Evolutionary conservation across 2,329 filamentous ascomycete genomes (phyloP), one percentile per base, ranked within the genome.

Genomic region (Fusarium sp.): DNA sequence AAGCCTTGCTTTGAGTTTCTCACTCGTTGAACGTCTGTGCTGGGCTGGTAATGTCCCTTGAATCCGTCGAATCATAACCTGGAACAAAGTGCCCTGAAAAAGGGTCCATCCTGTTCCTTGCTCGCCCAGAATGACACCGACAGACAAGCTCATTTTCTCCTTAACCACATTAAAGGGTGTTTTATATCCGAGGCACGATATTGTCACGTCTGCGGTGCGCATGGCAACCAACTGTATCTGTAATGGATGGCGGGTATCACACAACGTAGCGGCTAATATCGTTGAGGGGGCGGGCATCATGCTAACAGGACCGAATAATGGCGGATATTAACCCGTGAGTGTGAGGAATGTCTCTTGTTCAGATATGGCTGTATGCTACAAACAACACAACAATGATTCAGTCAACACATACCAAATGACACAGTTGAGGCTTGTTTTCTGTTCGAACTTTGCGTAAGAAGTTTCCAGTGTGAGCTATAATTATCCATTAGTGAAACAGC

Each of bases 51-150:
- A 65, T 65, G 33, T 49, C 47, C 39, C 41, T 63, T 37, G 39
- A 63, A 63, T 63, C 61, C 60, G 51, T 63, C 60, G 60, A 63
- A 63, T 63, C 53, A 68, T 37, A 45, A 31, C 17, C 52, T 41
- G 23, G 48, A 40, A 51, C 25, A 41, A 39, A 52, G 54, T 53
- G 46, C 59, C 64, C 66, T 54, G 51, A 41, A 53, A 54, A 67
- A 67, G 66, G 52, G 51, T 52, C 40, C 37, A 50, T 61, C 36
- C 27, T 29, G 27, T 29, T 29, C 27, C 29, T 56, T 47, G 20
- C 20, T 39, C 42, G 14, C 35, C 58, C 20, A 37, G n/a, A 47
- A 43, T 31, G 25, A 43, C 20, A 43, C 25, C 15, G 43, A 42
- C 53, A 40, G 45, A n/a, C 40, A 47, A 39, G 37, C 47, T 40